phyloP scores from a whole-genome alignment of 208 protist genomes.

The Crithidia thermophila region DNA sequence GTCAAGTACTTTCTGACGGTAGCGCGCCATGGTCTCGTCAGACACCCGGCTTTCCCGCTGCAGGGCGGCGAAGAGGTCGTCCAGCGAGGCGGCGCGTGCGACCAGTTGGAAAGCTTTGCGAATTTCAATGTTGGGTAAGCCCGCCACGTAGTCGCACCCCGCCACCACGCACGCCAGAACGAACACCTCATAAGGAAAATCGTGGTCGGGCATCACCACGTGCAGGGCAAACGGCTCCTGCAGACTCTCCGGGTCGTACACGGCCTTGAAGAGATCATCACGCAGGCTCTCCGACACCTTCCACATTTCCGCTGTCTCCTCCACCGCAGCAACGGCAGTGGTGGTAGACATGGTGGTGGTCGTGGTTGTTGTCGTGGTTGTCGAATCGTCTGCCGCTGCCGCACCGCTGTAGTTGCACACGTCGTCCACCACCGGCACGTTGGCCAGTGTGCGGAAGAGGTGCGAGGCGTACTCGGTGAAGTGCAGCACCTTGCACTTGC shows the following conservation, averaged over 20 bases:
- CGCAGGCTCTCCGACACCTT: not conserved
- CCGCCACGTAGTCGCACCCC: constrained; percentile 98
- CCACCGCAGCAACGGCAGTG: not conserved
- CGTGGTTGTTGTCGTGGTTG: not conserved
- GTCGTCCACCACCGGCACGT: not conserved
- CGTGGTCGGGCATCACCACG: constrained; percentile 5
- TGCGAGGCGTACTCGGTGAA: constrained; percentile 36
- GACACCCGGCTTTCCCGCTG: constrained; percentile 59
- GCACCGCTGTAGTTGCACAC: not conserved
- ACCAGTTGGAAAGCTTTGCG: constrained; percentile 93
- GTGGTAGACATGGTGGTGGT: not conserved
- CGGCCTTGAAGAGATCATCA: not conserved
- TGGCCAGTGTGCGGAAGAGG: constrained; percentile 42
- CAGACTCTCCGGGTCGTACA: too few species aligned
- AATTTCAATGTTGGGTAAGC: constrained; percentile 91
- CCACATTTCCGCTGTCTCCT: not conserved
- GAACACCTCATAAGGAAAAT: constrained; percentile 86
- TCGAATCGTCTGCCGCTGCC: not conserved
- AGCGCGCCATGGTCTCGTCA: constrained; percentile 61
- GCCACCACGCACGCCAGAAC: constrained; percentile 95
- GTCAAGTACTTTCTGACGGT: constrained; percentile 49
- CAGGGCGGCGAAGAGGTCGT: constrained; percentile 50
- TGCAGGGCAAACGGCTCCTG: too few species aligned
- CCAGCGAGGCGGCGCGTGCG: constrained; percentile 42
- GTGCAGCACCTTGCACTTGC: constrained; percentile 55